These are phyloP conservation scores for Colletotrichum nymphaeae DNA, from an alignment of 2,329 filamentous ascomycete genomes.

Conservation along the genomic window DNA sequence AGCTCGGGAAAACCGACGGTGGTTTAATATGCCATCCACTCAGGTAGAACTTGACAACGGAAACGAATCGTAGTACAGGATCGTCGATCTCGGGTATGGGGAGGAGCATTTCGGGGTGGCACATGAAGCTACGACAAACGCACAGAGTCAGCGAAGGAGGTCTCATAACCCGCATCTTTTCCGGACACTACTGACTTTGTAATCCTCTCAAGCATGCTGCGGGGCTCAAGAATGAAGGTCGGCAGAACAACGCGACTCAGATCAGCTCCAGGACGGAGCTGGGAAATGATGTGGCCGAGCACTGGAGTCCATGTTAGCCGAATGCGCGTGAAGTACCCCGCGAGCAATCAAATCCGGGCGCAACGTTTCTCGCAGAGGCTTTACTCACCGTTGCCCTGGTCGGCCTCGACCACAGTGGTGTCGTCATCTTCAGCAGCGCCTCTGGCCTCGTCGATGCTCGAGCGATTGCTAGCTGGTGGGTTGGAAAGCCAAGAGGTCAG, in stretches of 20 bases:
- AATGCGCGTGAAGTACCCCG: conserved; percentile 1
- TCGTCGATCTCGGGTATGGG: conserved; percentile 90
- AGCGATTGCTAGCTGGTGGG: conserved; percentile 57
- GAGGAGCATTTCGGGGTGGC: conserved; percentile 94
- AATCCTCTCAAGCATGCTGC: conserved; percentile 98
- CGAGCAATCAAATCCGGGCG: neutral
- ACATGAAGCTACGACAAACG: conserved; percentile 84
- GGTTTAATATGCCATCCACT: conserved; percentile 99
- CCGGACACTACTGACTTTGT: conserved; percentile 78
- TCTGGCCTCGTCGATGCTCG: conserved; percentile 67
- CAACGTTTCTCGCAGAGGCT: conserved; percentile 10
- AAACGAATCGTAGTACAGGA: conserved; percentile 88
- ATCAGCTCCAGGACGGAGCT: conserved; percentile 94
- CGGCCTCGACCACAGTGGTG: conserved; percentile 85
- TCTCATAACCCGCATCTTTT: neutral
- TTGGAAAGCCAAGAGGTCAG: conserved; percentile 54
- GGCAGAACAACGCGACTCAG: conserved; percentile 93
- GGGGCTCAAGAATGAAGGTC: conserved; percentile 97
- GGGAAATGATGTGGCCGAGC: conserved; percentile 95
- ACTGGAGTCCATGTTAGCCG: conserved; percentile 63
- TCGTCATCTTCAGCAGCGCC: conserved; percentile 71
- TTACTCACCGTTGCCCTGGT: conserved; percentile 89
- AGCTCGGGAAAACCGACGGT: conserved; percentile 70
- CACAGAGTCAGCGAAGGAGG: conserved; percentile 13
- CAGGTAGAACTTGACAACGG: conserved; percentile 97